Evolutionary conservation across 2,329 filamentous ascomycete species (phyloP).

Genomic region (Alternaria gaisen): DNA sequence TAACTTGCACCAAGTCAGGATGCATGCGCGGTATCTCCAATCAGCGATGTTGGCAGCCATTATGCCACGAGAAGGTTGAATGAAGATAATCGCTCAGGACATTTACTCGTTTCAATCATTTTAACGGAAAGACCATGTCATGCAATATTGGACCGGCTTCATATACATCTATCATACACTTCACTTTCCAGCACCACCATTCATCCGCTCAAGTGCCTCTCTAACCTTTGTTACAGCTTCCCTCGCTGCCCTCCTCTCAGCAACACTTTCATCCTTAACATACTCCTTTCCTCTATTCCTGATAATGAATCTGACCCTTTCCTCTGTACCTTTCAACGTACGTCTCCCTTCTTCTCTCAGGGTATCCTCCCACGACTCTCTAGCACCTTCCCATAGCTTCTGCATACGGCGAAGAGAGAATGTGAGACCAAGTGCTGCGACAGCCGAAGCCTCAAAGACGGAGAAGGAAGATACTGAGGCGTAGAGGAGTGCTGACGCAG

Average conservation of each 20-base stretch:
- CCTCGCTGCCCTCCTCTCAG: conserved; percentile 53
- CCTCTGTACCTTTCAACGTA: conserved; percentile 64
- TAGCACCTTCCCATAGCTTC: conserved; percentile 64
- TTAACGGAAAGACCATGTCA: not conserved
- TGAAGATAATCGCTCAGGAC: not conserved
- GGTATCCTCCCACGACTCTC: conserved; percentile 61
- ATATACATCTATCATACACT: conserved; percentile 15
- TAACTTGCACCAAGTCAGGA: too few species aligned
- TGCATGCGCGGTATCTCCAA: too few species aligned
- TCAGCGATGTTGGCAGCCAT: too few species aligned
- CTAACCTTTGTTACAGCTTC: conserved; percentile 58
- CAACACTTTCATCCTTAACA: conserved; percentile 43
- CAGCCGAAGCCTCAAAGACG: conserved; percentile 65
- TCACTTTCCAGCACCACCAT: conserved; percentile 21
- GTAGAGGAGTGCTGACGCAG: conserved; percentile 65
- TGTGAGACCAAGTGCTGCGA: conserved; percentile 67
- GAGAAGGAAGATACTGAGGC: conserved; percentile 61
- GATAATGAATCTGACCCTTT: conserved; percentile 58
- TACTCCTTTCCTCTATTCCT: conserved; percentile 51
- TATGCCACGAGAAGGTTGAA: fast-evolving
- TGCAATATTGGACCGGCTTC: not conserved
- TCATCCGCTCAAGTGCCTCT: conserved; percentile 54
- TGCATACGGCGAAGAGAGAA: conserved; percentile 67
- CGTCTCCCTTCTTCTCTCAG: conserved; percentile 66
- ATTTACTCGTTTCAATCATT: not conserved